Percentiles rank a stretch among this genome's conserved stretches.
phyloP scores from a whole-genome alignment of 129 eudicot genomes.

The Pseudognaphalium luteoalbum region DNA sequence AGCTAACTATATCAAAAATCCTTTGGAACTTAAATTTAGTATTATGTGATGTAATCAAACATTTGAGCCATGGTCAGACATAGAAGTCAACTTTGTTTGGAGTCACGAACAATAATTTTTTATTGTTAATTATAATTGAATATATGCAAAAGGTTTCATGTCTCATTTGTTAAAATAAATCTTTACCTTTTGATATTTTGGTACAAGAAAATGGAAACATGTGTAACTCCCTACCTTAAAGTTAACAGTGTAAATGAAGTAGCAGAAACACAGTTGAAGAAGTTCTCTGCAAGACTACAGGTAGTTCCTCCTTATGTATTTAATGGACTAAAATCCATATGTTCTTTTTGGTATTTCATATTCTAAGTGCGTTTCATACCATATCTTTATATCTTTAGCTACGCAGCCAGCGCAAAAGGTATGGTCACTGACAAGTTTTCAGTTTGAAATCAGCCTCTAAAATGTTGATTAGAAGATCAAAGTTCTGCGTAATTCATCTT shows the following conservation, averaged over 20 bases:
- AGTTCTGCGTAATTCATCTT: too few species aligned
- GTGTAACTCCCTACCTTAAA: slow-evolving; percentile 73
- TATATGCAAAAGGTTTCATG: neutral
- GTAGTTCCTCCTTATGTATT: slow-evolving; percentile 74
- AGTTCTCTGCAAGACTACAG: slow-evolving; percentile 68
- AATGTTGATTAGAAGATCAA: too few species aligned
- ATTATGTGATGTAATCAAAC: neutral
- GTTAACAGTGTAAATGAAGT: slow-evolving; percentile 52
- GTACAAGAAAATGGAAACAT: slow-evolving; percentile 85
- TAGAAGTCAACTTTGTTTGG: slow-evolving; percentile 1
- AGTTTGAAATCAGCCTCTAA: too few species aligned
- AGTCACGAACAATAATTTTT: neutral
- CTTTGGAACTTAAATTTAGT: neutral
- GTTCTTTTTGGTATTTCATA: slow-evolving; percentile 41
- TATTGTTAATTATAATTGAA: neutral
- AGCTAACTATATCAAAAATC: neutral
- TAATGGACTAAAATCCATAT: slow-evolving; percentile 54
- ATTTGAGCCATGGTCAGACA: neutral
- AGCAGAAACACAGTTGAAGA: slow-evolving; percentile 74
- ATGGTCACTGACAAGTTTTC: too few species aligned
- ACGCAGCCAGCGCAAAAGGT: too few species aligned
- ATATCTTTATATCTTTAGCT: too few species aligned
- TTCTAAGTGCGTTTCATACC: too few species aligned
- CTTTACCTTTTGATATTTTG: slow-evolving; percentile 32
- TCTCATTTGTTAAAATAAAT: neutral